Percentiles rank a stretch among this genome's conserved stretches.
Conservation (phyloP, 2,329 filamentous ascomycete genomes). For the Phialophora chinensis region DNA sequence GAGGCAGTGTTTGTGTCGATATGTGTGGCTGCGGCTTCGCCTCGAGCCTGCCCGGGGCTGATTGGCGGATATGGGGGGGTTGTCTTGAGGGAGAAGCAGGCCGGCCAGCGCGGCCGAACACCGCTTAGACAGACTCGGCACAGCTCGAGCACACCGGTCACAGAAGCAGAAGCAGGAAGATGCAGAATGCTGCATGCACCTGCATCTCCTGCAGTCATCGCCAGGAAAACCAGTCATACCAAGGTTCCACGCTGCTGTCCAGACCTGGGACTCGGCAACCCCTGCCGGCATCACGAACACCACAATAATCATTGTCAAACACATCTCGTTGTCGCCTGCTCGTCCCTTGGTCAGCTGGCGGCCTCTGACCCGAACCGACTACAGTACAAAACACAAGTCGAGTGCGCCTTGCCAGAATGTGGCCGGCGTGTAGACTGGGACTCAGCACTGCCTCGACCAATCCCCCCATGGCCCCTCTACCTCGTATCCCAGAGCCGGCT, state of each 20-base stretch:
- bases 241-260: constrained; percentile 8
- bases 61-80: constrained; percentile 18
- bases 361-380: background rate
- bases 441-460: constrained; percentile 21
- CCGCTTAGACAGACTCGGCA: background rate
- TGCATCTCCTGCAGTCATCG: too few relatives aligned
- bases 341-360: background rate
- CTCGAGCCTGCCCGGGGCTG: background rate
- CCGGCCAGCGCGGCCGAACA: constrained; percentile 1
- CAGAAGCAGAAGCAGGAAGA: background rate
- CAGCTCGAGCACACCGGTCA: background rate
- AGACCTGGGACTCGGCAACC: background rate
- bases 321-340: background rate
- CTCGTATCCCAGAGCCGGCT: background rate
- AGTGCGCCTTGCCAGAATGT: constrained; percentile 20
- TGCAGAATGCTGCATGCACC: background rate
- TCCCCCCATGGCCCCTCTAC: background rate
- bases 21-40: constrained; percentile 14
- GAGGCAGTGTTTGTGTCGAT: constrained; percentile 13
- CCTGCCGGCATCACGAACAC: background rate
- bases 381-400: background rate
- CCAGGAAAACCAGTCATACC: constrained; percentile 11
- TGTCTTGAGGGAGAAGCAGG: background rate
- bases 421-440: constrained; percentile 1
- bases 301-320: background rate